Base-by-base conservation (phyloP, 371 early-diverging fungal genomes). In the Apophysomyces sp. region DNA sequence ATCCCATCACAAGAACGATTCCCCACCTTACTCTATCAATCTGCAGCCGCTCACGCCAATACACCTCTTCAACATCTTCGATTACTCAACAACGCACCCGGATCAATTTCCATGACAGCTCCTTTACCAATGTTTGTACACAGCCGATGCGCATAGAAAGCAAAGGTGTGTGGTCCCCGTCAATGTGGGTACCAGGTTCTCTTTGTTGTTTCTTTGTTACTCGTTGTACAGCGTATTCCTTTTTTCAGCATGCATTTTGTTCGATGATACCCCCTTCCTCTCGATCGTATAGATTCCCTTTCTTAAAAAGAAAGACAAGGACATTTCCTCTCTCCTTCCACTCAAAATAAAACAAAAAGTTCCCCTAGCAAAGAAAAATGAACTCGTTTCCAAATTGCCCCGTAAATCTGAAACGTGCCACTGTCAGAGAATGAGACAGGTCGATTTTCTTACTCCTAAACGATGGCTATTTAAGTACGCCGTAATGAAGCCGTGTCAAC, bases 41-140 rank as follows among this genome's bases (percentile, higher is more conserved):
- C 69, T 29, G 61, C 44, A n/a, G 63, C 61, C 29, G 32, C 58
- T 0, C 63, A 68, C 40, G 64, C 58, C 29, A 64, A 63, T 51
- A 60, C 57, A 44, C 69, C 69, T 8, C 41, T 68, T 29, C 57
- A 68, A 51, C 69, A 68, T 31, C 44, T 68, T 7, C 60, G 69
- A 9, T 37, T 68, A 55, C 44, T 68, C 16, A 68, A 68, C 49
- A 68, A 68, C 34, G 61, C 69, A 49, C 69, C 69, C 11, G 55
- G 44, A 7, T 64, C 69, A n/a, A 57, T 68, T 27, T 67, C 67
- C 29, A 57, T 57, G 39, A 39, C 36, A 24, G 28, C 57, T 18
- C 57, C 57, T 39, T 34, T 39, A 57, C 57, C 57, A 15, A 57
- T 37, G 28, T 57, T 57, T 57, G 57, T 57, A 12, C 57, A 61